Evolutionary conservation across 495 filamentous ascomycete species (phyloP), one percentile per base, ranked within the genome.

Genomic region (Hypoxylon perforatum): DNA sequence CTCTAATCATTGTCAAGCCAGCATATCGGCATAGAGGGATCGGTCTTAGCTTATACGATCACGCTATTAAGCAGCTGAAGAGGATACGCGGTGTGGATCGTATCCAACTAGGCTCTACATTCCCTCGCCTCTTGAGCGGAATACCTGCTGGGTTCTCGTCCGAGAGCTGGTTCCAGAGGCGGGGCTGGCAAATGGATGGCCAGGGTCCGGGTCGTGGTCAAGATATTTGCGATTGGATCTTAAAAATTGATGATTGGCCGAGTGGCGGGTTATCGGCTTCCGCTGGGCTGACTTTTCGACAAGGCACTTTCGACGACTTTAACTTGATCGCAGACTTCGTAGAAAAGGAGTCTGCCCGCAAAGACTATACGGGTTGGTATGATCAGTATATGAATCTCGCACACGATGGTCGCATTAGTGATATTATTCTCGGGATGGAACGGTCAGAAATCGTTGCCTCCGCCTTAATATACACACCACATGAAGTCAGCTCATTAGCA

Each of bases 81-180:
- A 81, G 79, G 53, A 83, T 81, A 35, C 77, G 82, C 28, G 85
- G 85, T 1, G 78, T 88, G 28, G 79, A 78, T 25, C 81, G 84
- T 19, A 64, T 88, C 33, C 86, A 87, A 51, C 78, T 89, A 18
- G 87, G 87, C 25, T 85, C 82, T 71, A 86, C 85, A 17, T 89
- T 87, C 59, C 87, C 87, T 36, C 82, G 87, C 38, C 73, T 89
- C 5, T 75, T 88, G 14, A 86, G 85, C 59, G 87, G 87, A 1
- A 75, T 86, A 25, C 84, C 86, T 12, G 55, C 75, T 9, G 81
- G 84, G 36, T 73, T 69, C 28, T 65, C 74, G 4, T 73, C 65
- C 7, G 84, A 87, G 46, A 78, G 81, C 21, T 89, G 87, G 87
- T 88, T 89, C 65, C 70, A 75, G 35, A 83, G 81, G 51, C 78